Evolutionary conservation across 257 asterid species (phyloP), one percentile per base, ranked within the genome.

Genomic region (Solanum pennellii): DNA sequence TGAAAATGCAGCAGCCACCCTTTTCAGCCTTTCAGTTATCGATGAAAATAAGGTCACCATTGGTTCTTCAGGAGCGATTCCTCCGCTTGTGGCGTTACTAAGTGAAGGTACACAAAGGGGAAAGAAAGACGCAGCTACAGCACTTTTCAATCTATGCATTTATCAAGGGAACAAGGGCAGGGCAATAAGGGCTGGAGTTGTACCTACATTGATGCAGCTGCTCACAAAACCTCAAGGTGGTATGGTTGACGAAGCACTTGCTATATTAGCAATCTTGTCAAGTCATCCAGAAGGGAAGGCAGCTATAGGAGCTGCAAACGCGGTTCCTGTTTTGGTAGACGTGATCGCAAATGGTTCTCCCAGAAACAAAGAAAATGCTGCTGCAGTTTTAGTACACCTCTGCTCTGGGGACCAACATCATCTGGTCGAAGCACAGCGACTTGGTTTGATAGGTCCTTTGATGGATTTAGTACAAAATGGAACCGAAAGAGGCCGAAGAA

Each of bases 121-220:
- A 20, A 85, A 79, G 83, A 87, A 89, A 37, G 91, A 88, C 72
- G 91, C 90, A 21, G 90, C 91, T 85, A 79, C 90, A 12, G 90
- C 91, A 15, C 86, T 89, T 71, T 89, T 87, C 84, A 85, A 72
- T 47, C 83, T 89, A 31, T 87, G 91, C 66, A 87, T 87, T 42
- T 83, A 68, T 65, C 89, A 89, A 23, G 91, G 86, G 37, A 89
- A 89, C 47, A 89, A 87, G 47, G 73, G 77, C 15, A 89, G 44
- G 85, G 91, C 91, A 42, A 86, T 89, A 33, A 47, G 91, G 65
- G 84, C 82, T 83, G 91, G 89, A n/a, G 91, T 85, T 18, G 71
- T 89, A 65, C 83, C 87, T 73, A 75, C 83, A 42, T 47, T 88
- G 56, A 76, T 89, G 83, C 31, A 33, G 31, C 39, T 88, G 68